Percentiles rank a stretch among this genome's conserved stretches.
Conservation (phyloP, 176 grass and related monocot species). For the Aegilops sharonensis region DNA sequence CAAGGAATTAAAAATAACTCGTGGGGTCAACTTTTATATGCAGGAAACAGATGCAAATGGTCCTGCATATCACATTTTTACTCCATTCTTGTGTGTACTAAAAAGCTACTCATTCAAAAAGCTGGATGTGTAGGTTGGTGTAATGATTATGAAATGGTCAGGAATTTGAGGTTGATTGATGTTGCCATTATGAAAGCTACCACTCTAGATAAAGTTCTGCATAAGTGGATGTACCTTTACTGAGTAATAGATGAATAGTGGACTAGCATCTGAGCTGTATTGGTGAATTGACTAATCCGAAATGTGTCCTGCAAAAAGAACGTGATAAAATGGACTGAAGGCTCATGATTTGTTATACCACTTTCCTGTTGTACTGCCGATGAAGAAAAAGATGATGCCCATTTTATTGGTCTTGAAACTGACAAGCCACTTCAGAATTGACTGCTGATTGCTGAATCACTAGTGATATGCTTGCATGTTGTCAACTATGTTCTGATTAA, state of each 20-base stretch:
- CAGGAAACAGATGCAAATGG: slow-evolving; percentile 4
- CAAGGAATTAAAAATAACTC: not conserved
- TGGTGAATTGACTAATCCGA: slow-evolving; percentile 24
- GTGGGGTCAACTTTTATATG: not conserved
- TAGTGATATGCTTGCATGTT: slow-evolving; percentile 14
- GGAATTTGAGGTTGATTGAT: slow-evolving; percentile 22
- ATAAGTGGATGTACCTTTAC: slow-evolving; percentile 45
- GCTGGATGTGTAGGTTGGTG: slow-evolving; percentile 33
- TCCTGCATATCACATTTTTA: slow-evolving; percentile 1
- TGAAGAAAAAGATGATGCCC: slow-evolving; percentile 12
- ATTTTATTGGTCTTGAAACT: slow-evolving; percentile 26
- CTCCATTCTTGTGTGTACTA: not conserved
- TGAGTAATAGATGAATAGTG: slow-evolving; percentile 29
- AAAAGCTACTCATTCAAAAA: slow-evolving; percentile 40
- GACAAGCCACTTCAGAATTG: slow-evolving; percentile 8
- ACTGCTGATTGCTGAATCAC: slow-evolving; percentile 15
- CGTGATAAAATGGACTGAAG: not conserved
- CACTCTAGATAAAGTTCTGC: slow-evolving; percentile 43
- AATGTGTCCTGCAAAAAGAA: slow-evolving; percentile 9
- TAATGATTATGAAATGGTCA: slow-evolving; percentile 53
- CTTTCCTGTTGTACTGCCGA: slow-evolving; percentile 8
- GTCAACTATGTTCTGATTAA: slow-evolving; percentile 22
- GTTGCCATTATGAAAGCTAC: slow-evolving; percentile 43
- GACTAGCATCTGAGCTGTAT: slow-evolving; percentile 27
- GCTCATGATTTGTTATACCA: not conserved